These are phyloP conservation scores for Russula vinacea DNA, from an alignment of 768 basidiomycete genomes.

Conservation along the genomic window DNA sequence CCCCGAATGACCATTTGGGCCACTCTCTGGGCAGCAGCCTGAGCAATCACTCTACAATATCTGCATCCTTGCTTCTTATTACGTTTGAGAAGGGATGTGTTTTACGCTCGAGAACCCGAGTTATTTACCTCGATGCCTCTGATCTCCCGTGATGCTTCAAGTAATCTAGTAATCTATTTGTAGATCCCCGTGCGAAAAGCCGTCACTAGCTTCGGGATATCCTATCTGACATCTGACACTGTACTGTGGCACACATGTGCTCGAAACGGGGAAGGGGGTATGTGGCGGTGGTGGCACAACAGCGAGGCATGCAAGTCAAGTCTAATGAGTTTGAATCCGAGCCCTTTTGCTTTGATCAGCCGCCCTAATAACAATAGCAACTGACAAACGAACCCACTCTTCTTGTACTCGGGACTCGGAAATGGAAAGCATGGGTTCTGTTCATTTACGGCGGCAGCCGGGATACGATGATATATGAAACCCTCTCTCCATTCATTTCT, in stretches of 20 bases:
- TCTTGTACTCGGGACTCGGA: not conserved
- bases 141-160: not conserved
- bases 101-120: not conserved
- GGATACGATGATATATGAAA: not conserved
- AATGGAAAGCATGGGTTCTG: not conserved
- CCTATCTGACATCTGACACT: not conserved
- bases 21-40: no score
- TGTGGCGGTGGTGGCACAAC: not conserved
- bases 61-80: slow-evolving; percentile 1
- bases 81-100: not conserved
- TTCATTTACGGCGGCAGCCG: not conserved
- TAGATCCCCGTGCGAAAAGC: not conserved
- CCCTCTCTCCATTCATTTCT: not conserved
- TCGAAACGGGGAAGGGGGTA: not conserved
- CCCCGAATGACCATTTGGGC: not conserved
- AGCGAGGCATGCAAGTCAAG: not conserved
- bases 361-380: not conserved
- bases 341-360: not conserved
- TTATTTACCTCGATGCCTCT: not conserved
- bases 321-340: not conserved
- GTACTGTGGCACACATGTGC: not conserved
- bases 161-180: not conserved
- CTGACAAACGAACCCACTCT: not conserved
- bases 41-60: not conserved
- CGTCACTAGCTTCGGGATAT: not conserved